Conservation (phyloP, 1,139 yeast species). For the Yamadazyma kanchanaburiensis region DNA sequence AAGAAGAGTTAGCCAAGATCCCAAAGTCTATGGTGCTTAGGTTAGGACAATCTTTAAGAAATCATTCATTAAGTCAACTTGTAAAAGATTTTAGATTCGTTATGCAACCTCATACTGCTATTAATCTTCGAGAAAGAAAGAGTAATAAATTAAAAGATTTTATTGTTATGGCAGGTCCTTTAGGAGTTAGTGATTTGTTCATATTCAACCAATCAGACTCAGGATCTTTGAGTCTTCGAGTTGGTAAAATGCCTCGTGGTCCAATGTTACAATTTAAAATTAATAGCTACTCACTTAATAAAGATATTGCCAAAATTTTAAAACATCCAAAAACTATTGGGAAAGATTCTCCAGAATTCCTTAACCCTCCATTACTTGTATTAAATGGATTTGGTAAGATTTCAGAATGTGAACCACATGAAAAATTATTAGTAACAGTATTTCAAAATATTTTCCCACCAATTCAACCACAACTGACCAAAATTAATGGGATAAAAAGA, state of each 20-base stretch:
- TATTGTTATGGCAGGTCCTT: constrained; percentile 95
- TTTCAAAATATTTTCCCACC: constrained; percentile 97
- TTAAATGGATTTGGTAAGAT: constrained; percentile 76
- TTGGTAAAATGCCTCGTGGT: constrained; percentile 89
- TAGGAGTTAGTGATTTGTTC: constrained; percentile 87
- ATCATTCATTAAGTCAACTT: constrained; percentile 77
- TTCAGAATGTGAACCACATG: constrained; percentile 57
- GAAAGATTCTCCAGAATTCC: constrained; percentile 58
- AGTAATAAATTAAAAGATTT: constrained; percentile 85
- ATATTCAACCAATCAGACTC: constrained; percentile 80
- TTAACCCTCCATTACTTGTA: constrained; percentile 84
- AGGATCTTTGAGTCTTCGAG: constrained; percentile 78
- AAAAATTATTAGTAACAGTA: constrained; percentile 80
- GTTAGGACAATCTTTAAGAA: constrained; percentile 74
- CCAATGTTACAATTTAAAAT: constrained; percentile 88
- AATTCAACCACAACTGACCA: constrained; percentile 75
- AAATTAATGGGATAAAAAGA: constrained; percentile 71
- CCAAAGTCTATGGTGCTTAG: constrained; percentile 94
- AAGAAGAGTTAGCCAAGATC: constrained; percentile 67
- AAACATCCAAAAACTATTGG: constrained; percentile 69
- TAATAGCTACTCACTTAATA: constrained; percentile 71
- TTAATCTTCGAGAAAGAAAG: constrained; percentile 80
- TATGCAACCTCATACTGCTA: constrained; percentile 97
- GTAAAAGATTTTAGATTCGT: constrained; percentile 84
- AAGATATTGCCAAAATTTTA: constrained; percentile 72